These are phyloP conservation scores for Cadophora malorum DNA, from an alignment of 2,329 filamentous ascomycete species.

Conservation along the genomic window DNA sequence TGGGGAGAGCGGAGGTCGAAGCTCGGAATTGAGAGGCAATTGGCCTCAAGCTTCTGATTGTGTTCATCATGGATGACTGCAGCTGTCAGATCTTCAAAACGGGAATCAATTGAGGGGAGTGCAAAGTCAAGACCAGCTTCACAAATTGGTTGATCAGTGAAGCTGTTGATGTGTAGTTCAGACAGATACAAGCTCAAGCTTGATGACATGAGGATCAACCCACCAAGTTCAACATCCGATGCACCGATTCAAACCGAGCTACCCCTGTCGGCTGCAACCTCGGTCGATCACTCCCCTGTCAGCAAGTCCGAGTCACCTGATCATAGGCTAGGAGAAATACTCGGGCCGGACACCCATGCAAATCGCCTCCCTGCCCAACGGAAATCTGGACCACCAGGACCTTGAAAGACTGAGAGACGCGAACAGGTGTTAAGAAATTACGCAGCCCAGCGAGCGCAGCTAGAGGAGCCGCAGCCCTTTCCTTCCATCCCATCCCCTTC, in stretches of 20 bases:
- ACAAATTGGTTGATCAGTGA: not conserved
- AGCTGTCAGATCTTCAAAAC: not conserved
- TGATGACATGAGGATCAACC: not conserved
- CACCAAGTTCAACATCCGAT: slow-evolving; percentile 17
- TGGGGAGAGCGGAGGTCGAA: slow-evolving; percentile 39
- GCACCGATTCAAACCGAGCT: slow-evolving; percentile 26
- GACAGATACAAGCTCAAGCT: not conserved
- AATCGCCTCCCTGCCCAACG: not conserved
- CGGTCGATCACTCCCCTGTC: not conserved
- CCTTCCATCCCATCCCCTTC: not conserved
- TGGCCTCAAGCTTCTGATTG: slow-evolving; percentile 41
- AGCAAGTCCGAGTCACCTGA: slow-evolving; percentile 19
- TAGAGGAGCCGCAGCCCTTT: not conserved
- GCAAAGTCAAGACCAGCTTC: slow-evolving; percentile 32
- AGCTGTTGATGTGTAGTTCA: not conserved
- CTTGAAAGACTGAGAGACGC: slow-evolving; percentile 21
- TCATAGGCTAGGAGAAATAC: not conserved
- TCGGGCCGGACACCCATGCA: slow-evolving; percentile 4
- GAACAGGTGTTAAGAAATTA: slow-evolving; percentile 34
- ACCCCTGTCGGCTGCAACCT: slow-evolving; percentile 27
- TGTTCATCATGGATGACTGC: slow-evolving; percentile 38
- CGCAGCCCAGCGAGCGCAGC: slow-evolving; percentile 20
- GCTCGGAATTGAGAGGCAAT: slow-evolving; percentile 43
- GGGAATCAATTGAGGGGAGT: not conserved
- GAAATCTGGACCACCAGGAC: slow-evolving; percentile 17